Percentiles rank a stretch among this genome's conserved stretches.
These are phyloP conservation scores for Nelumbo lutea DNA, from an alignment of 164 flowering plant species.

Conservation along the genomic window DNA sequence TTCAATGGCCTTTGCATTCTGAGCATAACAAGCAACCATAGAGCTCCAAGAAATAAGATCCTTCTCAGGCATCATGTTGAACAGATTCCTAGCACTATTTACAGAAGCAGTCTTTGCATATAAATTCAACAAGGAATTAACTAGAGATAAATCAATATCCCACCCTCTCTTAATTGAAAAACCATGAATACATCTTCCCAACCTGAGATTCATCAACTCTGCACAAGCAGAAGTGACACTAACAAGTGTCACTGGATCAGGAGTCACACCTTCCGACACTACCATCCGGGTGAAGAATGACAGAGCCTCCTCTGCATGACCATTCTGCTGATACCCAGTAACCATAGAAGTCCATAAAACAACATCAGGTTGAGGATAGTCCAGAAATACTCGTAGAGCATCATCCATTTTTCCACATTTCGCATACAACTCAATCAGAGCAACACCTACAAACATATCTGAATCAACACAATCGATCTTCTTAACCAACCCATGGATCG, in stretches of 20 bases:
- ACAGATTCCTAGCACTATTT: conserved; percentile 12
- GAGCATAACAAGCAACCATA: neutral
- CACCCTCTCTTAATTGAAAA: conserved; percentile 21
- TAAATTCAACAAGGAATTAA: conserved; percentile 33
- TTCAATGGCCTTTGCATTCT: neutral
- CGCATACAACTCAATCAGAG: neutral
- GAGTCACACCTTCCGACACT: conserved; percentile 6
- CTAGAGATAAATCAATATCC: conserved; percentile 16
- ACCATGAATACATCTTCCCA: conserved; percentile 35
- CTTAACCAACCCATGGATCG: conserved; percentile 33
- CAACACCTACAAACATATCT: conserved; percentile 1
- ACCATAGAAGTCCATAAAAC: neutral
- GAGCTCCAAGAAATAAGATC: neutral
- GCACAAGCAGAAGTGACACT: conserved; percentile 39
- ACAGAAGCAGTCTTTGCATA: conserved; percentile 30
- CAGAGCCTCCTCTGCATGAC: conserved; percentile 25
- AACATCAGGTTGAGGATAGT: neutral
- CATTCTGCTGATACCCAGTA: conserved; percentile 23
- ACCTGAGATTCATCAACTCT: conserved; percentile 13
- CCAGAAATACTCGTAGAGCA: neutral
- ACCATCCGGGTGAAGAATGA: conserved; percentile 30
- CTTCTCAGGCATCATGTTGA: neutral
- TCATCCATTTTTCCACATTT: neutral
- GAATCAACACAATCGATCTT: conserved; percentile 19
- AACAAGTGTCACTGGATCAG: conserved; percentile 30